Base-by-base conservation (phyloP, 2,329 filamentous ascomycete genomes). In the Claviceps sp. region DNA sequence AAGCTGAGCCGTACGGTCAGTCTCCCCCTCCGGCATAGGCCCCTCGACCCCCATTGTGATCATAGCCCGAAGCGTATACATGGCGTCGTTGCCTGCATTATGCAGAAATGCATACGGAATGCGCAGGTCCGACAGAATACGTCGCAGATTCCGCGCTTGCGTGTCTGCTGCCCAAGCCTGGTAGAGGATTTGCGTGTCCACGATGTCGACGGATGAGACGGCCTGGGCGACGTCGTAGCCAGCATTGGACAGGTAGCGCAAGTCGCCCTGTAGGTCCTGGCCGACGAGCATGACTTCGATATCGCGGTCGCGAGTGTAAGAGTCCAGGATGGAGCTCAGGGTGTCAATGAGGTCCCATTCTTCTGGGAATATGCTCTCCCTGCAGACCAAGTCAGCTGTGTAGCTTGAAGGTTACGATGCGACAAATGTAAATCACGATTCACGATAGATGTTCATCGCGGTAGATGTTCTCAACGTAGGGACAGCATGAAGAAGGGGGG, bases 21-120 rank as follows among this genome's bases (percentile, higher is more conserved):
- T 43, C 34, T 49, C 36, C 6, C 38, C 40, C 22, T 26, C 14
- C 2, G 50, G 50, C 37, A 16, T 38, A 2, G 47, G 16, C 2
- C 59, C 53, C 51, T 62, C 60, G 20, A 67, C 40, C 1, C 63
- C 65, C 18, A 70, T 55, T 0, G 62, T 78, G 6, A 95, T 65
- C 73, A 93, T 78, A 7, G 81, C 84, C 55, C 84, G 81, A 56
- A 95, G 67, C 0, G 88, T 91, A 63, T 85, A 93, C 1, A 82
- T 77, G 0, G 89, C 89, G 63, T 95, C 89, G 57, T 95, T 95
- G 1, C 89, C 82, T 0, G 84, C 89, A 61, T 95, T 95, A 66
- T 95, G 89, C n/a, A 91, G 72, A 58, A 85, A 74, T 65, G 72
- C 78, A 43, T 73, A 78, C 0, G 68, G 60, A 8, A 94, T 77